Base-by-base conservation (phyloP, 2,329 filamentous ascomycete species). In the Dryadomyces quercivorus region DNA sequence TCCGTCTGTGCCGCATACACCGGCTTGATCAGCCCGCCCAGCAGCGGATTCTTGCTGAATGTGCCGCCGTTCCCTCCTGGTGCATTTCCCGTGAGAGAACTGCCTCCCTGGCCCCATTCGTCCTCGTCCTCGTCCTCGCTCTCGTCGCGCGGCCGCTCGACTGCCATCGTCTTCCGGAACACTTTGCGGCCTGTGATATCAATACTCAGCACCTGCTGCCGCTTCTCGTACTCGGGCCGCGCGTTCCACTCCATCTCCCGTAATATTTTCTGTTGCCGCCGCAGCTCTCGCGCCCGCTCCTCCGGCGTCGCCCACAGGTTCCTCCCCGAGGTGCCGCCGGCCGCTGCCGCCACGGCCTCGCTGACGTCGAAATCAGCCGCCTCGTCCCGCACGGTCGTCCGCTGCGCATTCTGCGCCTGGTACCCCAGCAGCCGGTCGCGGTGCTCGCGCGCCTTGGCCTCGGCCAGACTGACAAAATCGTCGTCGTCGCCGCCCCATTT, bases 241-340 rank as follows among this genome's bases (percentile, higher is more conserved):
- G 86, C 84, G 61, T 86, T 86, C 83, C 90, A 94, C 63, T 95
- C 88, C 75, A 93, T 84, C 68, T 95, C 88, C 5, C 88, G 75
- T 61, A 95, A 69, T 3, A 91, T 72, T 65, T 86, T 88, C 69
- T 95, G 90, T 69, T 95, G 91, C 56, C 83, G 79, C 69, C 92
- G 94, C 55, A 95, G 71, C 66, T 93, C 88, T 59, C 83, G 75
- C 1, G 90, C 91, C 45, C 90, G 78, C 67, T 95, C 88, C 59
- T 87, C 83, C 0, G 90, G 88, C 16, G 74, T 88, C 51, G 89
- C 86, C 90, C 90, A 95, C 71, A 93, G 85, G 61, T 80, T 89
- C 6, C 82, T 36, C n/a, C 21, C 34, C 49, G 18, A 26, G n/a
- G 36, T 36, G 18, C 9, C 21, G 7, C 36, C 43, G 9, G 13